Base-by-base conservation (phyloP, 225 moss, liverwort and hornwort genomes). In the Asterella californica region DNA sequence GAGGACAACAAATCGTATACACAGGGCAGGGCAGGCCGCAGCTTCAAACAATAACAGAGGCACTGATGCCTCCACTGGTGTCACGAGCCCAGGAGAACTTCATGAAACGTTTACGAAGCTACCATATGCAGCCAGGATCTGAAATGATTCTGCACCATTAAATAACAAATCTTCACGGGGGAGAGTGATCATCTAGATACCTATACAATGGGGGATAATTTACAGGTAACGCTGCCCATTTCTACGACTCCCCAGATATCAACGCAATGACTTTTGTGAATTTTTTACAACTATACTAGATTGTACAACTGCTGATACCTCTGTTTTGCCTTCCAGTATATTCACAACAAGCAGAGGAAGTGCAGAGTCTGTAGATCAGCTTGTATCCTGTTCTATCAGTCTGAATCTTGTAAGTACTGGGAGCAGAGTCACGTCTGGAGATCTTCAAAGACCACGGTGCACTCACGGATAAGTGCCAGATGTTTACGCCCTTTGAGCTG, bases 101-200 rank as follows among this genome's bases (percentile, higher is more conserved):
- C 57, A 57, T 36, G 1, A 47, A 15, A 29, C 24, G n/a, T 45
- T 63, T 10, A 77, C 42, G 21, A 34, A 77, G 64, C 63, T n/a
- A 29, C 29, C n/a, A 64, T 15, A 57, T 36, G 57, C 54, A 59
- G 75, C 33, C 34, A 37, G 25, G 45, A 74, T 50, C 74, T 64
- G 64, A 77, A n/a, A n/a, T 45, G n/a, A 34, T 46, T 77, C 27
- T 77, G 77, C 30, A 49, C 30, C 77, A 48, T 64, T 27, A 64
- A 61, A 32, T 77, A 42, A 37, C 24, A 65, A 81, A 79, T 84
- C 81, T 84, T 68, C 78, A 78, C 78, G 74, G 22, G 27, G 37
- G 21, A 32, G 11, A 74, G 17, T 50, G 48, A 74, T 53, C 6
- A 45, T 42, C 57, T 19, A 70, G 59, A 29, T 70, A 53, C 64